Conservation (phyloP, 208 protist species). For the Blastocrithidia nonstop region DNA sequence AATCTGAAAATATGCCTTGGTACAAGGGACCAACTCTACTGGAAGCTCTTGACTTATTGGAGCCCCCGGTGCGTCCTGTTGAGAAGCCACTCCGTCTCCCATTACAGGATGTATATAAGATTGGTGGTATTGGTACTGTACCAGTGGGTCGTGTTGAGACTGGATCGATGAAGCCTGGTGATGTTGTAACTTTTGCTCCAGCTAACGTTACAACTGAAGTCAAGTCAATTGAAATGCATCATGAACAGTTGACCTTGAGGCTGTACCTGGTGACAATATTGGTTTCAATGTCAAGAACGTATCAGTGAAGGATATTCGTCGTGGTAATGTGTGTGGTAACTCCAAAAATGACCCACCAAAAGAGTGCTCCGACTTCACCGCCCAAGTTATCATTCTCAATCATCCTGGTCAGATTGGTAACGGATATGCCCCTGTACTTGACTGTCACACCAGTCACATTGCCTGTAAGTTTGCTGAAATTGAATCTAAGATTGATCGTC, state of each 20-base stretch:
- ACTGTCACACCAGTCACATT: background rate
- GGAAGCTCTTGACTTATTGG: slow-evolving; percentile 81
- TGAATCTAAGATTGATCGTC: background rate
- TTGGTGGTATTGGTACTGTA: slow-evolving; percentile 62
- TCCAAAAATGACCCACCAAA: no score
- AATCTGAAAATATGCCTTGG: slow-evolving; percentile 89
- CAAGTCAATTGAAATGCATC: no score
- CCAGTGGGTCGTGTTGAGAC: no score
- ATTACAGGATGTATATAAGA: slow-evolving; percentile 96
- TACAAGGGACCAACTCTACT: slow-evolving; percentile 84
- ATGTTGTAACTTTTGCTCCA: no score
- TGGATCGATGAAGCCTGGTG: no score
- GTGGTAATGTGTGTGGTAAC: no score
- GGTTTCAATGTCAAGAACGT: no score
- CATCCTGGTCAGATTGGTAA: background rate
- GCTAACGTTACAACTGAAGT: no score
- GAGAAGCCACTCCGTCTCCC: slow-evolving; percentile 93
- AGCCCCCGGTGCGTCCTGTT: slow-evolving; percentile 65
- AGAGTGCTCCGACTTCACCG: slow-evolving; percentile 1
- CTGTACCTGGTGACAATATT: no score
- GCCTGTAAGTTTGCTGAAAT: background rate
- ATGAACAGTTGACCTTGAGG: no score
- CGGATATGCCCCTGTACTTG: background rate
- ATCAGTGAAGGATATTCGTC: no score
- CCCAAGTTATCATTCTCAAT: background rate